Evolutionary conservation across 208 protist genomes (phyloP), one percentile per base, ranked within the genome.

Genomic region (Leishmania lainsoni): DNA sequence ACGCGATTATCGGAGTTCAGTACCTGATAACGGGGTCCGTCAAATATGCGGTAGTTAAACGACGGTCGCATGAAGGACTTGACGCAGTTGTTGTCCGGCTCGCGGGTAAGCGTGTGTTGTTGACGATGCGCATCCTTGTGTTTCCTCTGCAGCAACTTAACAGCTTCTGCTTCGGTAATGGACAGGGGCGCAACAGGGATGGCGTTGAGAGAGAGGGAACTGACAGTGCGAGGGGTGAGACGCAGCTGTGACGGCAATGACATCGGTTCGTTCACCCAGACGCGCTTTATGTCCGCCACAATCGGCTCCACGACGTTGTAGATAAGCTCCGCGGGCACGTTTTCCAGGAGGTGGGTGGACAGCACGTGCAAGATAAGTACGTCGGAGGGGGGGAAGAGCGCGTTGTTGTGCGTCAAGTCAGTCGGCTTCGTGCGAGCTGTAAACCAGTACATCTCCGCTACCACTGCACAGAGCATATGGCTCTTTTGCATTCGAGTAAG

Each of bases 381-480:
- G 80, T 98, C 94, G 0, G 93, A 96, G 9, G 94, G 94, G 20
- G 94, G 94, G 65, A 98, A 98, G 42, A 98, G 84, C 29, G 94
- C 94, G 82, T 96, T 96, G 88, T 98, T 98, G 81, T 96, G 93
- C 52, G 93, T 96, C 39, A 93, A 84, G 69, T 98, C 93, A 12
- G 92, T 95, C 4, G 93, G 90, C 42, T 90, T 89, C n/a, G 94
- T 98, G 49, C 93, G 83, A 1, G 89, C 81, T 39, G 86, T 85
- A 78, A 98, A 98, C 93, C 94, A 98, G 77, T 90, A 86, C 93
- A 98, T 94, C 85, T 98, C 93, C 2, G 83, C 94, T 14, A 96
- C 48, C 5, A 96, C 74, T 9, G 93, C 93, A 66, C 86, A 95
- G 5, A 98, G 75, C 94, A 98, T 96, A 65, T 85, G 65, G 32